Evolutionary conservation across 2,329 filamentous ascomycete species (phyloP).

Genomic region (Lasiodiplodia theobromae): DNA sequence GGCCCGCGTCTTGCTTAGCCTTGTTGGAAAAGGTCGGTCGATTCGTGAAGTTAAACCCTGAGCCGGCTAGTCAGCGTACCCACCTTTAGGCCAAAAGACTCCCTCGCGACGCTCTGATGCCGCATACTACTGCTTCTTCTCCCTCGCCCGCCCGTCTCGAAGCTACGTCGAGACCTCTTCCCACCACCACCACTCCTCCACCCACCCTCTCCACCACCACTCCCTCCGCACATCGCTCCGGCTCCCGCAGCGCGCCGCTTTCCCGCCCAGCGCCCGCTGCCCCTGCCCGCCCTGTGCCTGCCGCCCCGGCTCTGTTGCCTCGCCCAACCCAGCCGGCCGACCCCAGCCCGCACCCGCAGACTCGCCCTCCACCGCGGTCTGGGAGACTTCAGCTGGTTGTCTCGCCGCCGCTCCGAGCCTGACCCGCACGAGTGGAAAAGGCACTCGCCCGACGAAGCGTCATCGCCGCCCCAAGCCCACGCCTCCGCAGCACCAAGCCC

Average conservation of each 20-base stretch:
- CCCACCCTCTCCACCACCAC: constrained; percentile 31
- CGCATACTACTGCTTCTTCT: constrained; percentile 29
- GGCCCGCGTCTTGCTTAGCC: constrained; percentile 30
- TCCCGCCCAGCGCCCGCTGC: constrained; percentile 31
- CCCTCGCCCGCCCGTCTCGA: constrained; percentile 26
- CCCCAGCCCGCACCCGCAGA: constrained; percentile 6
- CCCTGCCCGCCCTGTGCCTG: constrained; percentile 28
- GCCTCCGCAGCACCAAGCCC: constrained; percentile 18
- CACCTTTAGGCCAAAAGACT: constrained; percentile 30
- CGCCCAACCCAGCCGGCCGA: constrained; percentile 19
- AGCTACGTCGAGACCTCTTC: constrained; percentile 13
- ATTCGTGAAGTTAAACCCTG: constrained; percentile 30
- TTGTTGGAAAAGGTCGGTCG: constrained; percentile 28
- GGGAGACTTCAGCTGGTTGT: constrained; percentile 20
- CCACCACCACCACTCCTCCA: constrained; percentile 22
- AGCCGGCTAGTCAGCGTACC: constrained; percentile 30
- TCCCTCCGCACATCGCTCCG: constrained; percentile 10
- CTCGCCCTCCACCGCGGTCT: constrained; percentile 26
- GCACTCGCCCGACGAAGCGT: constrained; percentile 18
- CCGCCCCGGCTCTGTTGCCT: constrained; percentile 26
- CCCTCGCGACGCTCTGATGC: constrained; percentile 29
- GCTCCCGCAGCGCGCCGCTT: constrained; percentile 12
- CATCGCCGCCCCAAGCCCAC: constrained; percentile 21
- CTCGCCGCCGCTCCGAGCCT: constrained; percentile 27
- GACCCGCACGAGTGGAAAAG: constrained; percentile 20